Base-by-base conservation (phyloP, 768 basidiomycete genomes). In the Suillus sp. region DNA sequence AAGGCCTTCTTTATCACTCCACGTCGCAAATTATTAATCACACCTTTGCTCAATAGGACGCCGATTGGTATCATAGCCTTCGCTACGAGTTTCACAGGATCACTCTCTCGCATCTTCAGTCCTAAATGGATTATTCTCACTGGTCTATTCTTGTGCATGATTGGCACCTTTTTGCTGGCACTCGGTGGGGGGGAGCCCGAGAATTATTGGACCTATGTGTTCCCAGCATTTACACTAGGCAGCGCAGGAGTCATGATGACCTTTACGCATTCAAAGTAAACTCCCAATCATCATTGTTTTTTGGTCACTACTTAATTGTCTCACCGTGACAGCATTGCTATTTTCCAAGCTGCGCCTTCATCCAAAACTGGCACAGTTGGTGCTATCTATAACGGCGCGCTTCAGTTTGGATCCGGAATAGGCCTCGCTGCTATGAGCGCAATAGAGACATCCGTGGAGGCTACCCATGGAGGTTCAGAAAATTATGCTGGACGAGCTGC, bases 361-460 rank as follows among this genome's bases (percentile, higher is more conserved):
- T 74, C 76, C n/a, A 80, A 82, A 68, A 77, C 83, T 4, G 85
- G 86, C 45, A 82, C 80, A 6, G 79, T 85, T 16, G 83, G 83
- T n/a, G 86, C 85, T 16, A 80, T 86, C 48, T 84, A 84, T 76
- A 84, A 83, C 62, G 78, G 79, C 34, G 81, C 83, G 14, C 78
- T 85, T 1, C 83, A 87, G 68, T 73, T 84, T 62, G 84, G 84
- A 37, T 78, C 78, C 8, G 85, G 85, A 7, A 74, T 83, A 25
- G 84, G 83, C 25, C 72, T 83, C 35, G 81, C 86, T n/a, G 77
- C 77, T 27, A 76, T 84, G 34, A 79, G 71, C 34, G 80, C 83
- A 20, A 84, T 86, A 65, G 71, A 83, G 73, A 75, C 78, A 4
- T 80, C 80, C 47, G 73, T 85, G 35, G 75, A 82, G 67, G 62